Evolutionary conservation across 208 protist species (phyloP).

Genomic region (Leishmania braziliensis): DNA sequence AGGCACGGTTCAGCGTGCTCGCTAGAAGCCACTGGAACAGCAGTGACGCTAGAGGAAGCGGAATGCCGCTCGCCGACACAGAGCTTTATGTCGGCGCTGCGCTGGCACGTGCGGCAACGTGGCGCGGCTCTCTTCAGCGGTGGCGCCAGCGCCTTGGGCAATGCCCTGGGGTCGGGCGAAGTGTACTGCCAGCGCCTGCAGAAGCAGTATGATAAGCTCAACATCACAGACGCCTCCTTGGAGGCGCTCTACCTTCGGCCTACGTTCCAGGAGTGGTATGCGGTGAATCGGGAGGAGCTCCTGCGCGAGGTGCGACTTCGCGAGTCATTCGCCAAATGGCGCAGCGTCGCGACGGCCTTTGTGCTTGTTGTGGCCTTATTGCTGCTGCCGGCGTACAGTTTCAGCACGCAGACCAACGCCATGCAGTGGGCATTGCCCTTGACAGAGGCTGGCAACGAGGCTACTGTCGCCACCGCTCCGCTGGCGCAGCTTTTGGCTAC

Average conservation of each 20-base stretch:
- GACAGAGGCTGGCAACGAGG: neutral
- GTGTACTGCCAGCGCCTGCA: conserved; percentile 29
- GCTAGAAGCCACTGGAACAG: conserved; percentile 16
- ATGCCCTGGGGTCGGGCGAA: conserved; percentile 24
- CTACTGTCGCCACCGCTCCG: conserved; percentile 21
- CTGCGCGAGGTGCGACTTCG: conserved; percentile 45
- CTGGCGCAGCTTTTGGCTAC: conserved; percentile 34
- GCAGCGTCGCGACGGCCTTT: conserved; percentile 33
- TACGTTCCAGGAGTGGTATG: conserved; percentile 66
- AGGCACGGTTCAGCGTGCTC: neutral
- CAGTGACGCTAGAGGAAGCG: neutral
- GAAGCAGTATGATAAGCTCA: conserved; percentile 24
- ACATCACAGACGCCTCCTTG: conserved; percentile 51
- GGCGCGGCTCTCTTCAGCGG: conserved; percentile 6
- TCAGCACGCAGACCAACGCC: conserved; percentile 42
- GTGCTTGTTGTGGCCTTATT: conserved; percentile 44
- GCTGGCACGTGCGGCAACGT: conserved; percentile 13
- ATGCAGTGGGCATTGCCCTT: conserved; percentile 20
- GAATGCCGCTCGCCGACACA: conserved; percentile 13
- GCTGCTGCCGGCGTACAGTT: conserved; percentile 65
- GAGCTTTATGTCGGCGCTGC: conserved; percentile 19
- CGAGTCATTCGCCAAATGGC: conserved; percentile 35
- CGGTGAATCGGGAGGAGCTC: conserved; percentile 43
- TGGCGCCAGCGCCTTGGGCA: neutral
- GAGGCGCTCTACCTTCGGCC: conserved; percentile 51